phyloP scores from a whole-genome alignment of 768 basidiomycete genomes.

The Tylopilus balloui region DNA sequence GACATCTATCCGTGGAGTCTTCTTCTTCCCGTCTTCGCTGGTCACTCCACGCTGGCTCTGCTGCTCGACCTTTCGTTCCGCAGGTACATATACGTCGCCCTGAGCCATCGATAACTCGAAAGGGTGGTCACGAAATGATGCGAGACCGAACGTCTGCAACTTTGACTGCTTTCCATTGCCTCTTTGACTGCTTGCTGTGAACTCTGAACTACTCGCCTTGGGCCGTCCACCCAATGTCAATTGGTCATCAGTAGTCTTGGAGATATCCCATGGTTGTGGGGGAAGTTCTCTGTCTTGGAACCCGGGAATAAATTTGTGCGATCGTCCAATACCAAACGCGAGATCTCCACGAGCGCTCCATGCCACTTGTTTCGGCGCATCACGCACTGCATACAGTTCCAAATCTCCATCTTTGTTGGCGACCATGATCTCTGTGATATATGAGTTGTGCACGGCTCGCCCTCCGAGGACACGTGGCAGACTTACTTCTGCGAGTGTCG shows the following conservation, averaged over 20 bases:
- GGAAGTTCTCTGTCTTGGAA: conserved; percentile 38
- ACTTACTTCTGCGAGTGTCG: conserved; percentile 68
- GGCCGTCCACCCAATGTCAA: conserved; percentile 21
- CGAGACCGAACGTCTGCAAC: conserved; percentile 45
- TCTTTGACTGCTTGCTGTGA: conserved; percentile 48
- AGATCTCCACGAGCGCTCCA: conserved; percentile 78
- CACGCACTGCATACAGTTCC: conserved; percentile 64
- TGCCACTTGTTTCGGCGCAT: conserved; percentile 60
- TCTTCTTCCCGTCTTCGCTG: conserved; percentile 19
- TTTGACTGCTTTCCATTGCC: conserved; percentile 36
- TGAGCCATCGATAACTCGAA: conserved; percentile 27
- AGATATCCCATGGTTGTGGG: conserved; percentile 44
- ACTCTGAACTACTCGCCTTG: conserved; percentile 12
- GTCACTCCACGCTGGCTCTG: background rate
- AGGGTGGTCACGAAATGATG: conserved; percentile 43
- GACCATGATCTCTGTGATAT: conserved; percentile 58
- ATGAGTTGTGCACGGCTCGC: background rate
- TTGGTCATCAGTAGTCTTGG: conserved; percentile 16
- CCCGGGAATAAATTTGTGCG: conserved; percentile 50
- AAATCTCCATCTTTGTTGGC: conserved; percentile 75
- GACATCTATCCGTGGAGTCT: conserved; percentile 19
- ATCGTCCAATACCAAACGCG: conserved; percentile 51
- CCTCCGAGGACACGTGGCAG: background rate
- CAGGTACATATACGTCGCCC: conserved; percentile 14
- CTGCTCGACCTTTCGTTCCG: conserved; percentile 17